Conservation (phyloP, 106 monocot species). For the Chionographis japonica region DNA sequence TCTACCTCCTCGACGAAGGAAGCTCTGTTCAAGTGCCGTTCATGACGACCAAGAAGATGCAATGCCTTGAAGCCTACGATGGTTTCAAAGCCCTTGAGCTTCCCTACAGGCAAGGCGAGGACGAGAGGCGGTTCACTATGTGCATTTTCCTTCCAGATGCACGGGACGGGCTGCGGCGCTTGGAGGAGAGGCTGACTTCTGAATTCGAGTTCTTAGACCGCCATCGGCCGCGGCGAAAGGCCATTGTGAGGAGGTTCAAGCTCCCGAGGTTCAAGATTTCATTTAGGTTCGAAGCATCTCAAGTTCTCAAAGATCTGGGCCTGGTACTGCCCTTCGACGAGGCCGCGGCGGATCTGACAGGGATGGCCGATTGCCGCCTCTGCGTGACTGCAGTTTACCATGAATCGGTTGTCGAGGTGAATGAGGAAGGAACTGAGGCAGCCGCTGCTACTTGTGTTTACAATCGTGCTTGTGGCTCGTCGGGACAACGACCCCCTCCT, state of each 20-base stretch:
- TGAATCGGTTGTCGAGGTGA: slow-evolving; percentile 69
- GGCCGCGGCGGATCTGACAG: slow-evolving; percentile 33
- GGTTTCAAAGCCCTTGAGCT: slow-evolving; percentile 29
- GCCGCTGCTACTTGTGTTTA: slow-evolving; percentile 32
- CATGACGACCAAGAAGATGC: slow-evolving; percentile 18
- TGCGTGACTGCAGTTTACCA: slow-evolving; percentile 53
- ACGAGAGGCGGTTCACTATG: slow-evolving; percentile 52
- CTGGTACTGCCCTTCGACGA: slow-evolving; percentile 39
- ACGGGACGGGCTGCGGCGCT: slow-evolving; percentile 37
- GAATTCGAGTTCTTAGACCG: slow-evolving; percentile 37
- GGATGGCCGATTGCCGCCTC: slow-evolving; percentile 38
- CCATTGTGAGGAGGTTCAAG: slow-evolving; percentile 41
- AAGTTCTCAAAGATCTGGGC: slow-evolving; percentile 41
- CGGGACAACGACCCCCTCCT: too few species aligned
- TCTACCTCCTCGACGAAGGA: slow-evolving; percentile 19
- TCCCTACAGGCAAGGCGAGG: slow-evolving; percentile 13
- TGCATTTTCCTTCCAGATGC: slow-evolving; percentile 65
- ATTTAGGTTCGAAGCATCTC: slow-evolving; percentile 62
- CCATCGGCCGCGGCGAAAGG: slow-evolving; percentile 36
- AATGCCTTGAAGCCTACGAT: slow-evolving; percentile 7
- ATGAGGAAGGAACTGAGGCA: slow-evolving; percentile 88
- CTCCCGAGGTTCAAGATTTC: slow-evolving; percentile 74
- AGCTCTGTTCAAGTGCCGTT: slow-evolving; percentile 20
- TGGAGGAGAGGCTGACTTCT: slow-evolving; percentile 44
- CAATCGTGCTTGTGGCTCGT: too few species aligned